Evolutionary conservation across 176 grass and related monocot genomes (phyloP).

Genomic region (Triticum urartu): DNA sequence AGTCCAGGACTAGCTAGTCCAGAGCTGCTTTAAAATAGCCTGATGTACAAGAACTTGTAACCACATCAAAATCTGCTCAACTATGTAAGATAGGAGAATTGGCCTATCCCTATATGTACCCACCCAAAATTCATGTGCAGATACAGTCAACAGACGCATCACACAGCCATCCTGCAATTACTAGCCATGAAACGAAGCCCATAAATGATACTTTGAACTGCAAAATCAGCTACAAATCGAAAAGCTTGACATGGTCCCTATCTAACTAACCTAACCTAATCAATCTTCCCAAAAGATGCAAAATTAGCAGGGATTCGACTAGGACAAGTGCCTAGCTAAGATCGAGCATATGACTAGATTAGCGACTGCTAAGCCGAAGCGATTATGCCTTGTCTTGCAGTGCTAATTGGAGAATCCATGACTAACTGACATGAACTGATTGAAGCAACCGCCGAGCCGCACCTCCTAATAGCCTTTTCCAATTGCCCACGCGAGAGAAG

Average conservation of each 20-base stretch:
- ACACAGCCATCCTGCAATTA: not conserved
- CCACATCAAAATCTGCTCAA: not conserved
- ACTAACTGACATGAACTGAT: not conserved
- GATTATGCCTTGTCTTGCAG: not conserved
- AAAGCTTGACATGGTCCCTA: slow-evolving; percentile 12
- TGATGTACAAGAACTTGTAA: not conserved
- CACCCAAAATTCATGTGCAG: not conserved
- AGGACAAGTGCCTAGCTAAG: not conserved
- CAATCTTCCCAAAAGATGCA: not conserved
- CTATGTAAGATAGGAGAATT: not conserved
- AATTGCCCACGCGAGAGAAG: not conserved
- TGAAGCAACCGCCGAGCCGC: not conserved
- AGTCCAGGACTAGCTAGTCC: not conserved
- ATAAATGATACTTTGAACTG: not conserved
- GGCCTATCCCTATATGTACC: not conserved
- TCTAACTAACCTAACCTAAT: not conserved
- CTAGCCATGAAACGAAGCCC: not conserved
- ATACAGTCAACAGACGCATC: not conserved
- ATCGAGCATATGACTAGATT: not conserved
- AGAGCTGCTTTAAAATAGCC: not conserved
- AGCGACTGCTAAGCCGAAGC: not conserved
- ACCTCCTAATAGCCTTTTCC: not conserved
- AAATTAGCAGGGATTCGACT: not conserved
- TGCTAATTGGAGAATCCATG: not conserved
- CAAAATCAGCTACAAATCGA: not conserved